Base-by-base conservation (phyloP, 148 eudicot genomes). In the Heliosperma pusillum region DNA sequence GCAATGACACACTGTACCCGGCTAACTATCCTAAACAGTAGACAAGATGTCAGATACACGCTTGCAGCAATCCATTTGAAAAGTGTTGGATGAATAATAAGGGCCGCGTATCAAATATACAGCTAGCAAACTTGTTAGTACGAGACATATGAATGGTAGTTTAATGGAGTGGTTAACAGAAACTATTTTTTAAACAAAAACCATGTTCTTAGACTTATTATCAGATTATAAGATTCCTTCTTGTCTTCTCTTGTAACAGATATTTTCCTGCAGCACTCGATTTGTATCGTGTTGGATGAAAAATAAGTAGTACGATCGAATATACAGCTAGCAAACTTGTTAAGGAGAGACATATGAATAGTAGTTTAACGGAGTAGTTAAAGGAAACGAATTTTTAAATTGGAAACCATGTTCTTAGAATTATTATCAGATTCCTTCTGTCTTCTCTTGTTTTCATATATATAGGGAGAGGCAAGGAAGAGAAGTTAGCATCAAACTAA, bases 381-480 rank as follows among this genome's bases (percentile, higher is more conserved):
- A 0, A 8, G 7, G 17, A 50, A 50, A 12, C 17, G 10, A 50
- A 12, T 50, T 1, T 50, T 50, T 15, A 33, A 19, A 7, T 21
- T 5, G 6, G n/a, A 21, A 71, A 20, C 7, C 50, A 29, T 26
- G 68, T 62, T 36, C 50, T 36, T 36, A 29, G 22, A 53, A 1
- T 70, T 26, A 13, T 29, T 42, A 6, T 20, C 2, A 67, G 81
- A 74, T 79, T 73, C 74, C 56, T 58, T 29, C 10, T 74, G 81
- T 79, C 81, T 57, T 61, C 42, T 20, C 30, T 19, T 45, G 10
- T 22, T 59, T 67, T 71, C 20, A 22, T 71, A 78, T 64, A 78
- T 52, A 78, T 63, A 62, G 71, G 11, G n/a, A 1, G 21, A 25
- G 21, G 2, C 56, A 56, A 25, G 15, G 29, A 42, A 0, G 66